Percentiles rank a stretch among this genome's conserved stretches.
Evolutionary conservation across 1,284 basidiomycete genomes (phyloP).

Genomic region (Waitea zeae): DNA sequence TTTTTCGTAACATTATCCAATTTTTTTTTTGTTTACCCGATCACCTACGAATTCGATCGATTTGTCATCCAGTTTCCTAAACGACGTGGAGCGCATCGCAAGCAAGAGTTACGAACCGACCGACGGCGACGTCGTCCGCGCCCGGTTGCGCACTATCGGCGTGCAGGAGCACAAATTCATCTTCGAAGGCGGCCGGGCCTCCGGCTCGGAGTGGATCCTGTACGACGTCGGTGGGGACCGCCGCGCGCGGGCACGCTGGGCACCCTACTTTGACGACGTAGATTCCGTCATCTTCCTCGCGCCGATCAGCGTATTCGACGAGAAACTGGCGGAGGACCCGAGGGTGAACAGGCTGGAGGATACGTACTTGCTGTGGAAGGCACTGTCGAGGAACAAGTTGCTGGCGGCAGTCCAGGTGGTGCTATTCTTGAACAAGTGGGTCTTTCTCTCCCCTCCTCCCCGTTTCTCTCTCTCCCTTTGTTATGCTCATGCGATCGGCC

Average conservation of each 20-base stretch:
- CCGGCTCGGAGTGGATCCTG: slow-evolving; percentile 42
- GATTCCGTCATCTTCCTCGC: slow-evolving; percentile 24
- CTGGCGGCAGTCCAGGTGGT: slow-evolving; percentile 20
- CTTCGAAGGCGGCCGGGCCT: slow-evolving; percentile 33
- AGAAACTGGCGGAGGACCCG: slow-evolving; percentile 23
- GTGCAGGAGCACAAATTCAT: slow-evolving; percentile 56
- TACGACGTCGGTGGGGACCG: slow-evolving; percentile 57
- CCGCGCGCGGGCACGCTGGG: slow-evolving; percentile 18
- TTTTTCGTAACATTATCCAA: no score
- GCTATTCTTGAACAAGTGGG: slow-evolving; percentile 19
- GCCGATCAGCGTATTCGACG: slow-evolving; percentile 23
- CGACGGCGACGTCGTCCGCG: slow-evolving; percentile 51
- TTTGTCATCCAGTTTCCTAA: slow-evolving; percentile 33
- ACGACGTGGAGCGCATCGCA: slow-evolving; percentile 44
- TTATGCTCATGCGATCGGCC: no score
- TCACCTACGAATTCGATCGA: slow-evolving; percentile 1
- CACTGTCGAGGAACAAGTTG: slow-evolving; percentile 20
- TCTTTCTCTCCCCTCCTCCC: slow-evolving; percentile 3
- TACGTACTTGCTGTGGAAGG: slow-evolving; percentile 21
- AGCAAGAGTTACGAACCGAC: slow-evolving; percentile 33
- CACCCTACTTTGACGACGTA: slow-evolving; percentile 23
- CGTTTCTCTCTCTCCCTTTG: slow-evolving; percentile 1
- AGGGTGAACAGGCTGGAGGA: slow-evolving; percentile 25
- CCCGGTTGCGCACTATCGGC: slow-evolving; percentile 48
- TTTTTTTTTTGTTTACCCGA: no score